Evolutionary conservation across 768 basidiomycete genomes (phyloP).

Genomic region (Trametes cingulata): DNA sequence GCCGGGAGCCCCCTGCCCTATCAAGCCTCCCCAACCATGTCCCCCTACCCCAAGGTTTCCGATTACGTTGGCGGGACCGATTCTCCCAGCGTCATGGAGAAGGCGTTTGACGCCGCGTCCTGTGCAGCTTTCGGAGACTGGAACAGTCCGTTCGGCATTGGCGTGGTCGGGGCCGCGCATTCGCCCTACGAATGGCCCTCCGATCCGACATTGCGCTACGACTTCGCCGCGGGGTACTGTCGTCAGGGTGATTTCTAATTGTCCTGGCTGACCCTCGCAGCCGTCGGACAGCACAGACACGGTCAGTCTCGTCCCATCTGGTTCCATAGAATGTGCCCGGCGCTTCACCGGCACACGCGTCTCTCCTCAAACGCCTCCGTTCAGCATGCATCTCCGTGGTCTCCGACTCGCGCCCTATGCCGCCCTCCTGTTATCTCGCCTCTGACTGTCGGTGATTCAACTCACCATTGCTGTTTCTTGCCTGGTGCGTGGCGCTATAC

Average conservation of each 20-base stretch:
- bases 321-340: constrained; percentile 13
- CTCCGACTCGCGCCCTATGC: neutral
- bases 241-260: constrained; percentile 26
- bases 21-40: constrained; percentile 17
- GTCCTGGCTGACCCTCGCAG: neutral
- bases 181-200: constrained; percentile 5
- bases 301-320: constrained; percentile 11
- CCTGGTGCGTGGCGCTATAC: neutral
- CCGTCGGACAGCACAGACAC: neutral
- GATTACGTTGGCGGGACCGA: constrained; percentile 21
- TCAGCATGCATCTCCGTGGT: neutral
- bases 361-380: neutral
- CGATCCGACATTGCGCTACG: constrained; percentile 8
- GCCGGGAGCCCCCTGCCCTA: constrained; percentile 24
- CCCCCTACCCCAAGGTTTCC: constrained; percentile 1
- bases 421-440: neutral
- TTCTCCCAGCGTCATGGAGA: constrained; percentile 23
- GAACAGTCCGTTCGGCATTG: constrained; percentile 7
- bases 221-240: constrained; percentile 17
- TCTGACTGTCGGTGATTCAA: neutral
- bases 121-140: constrained; percentile 20
- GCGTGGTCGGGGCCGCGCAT: constrained; percentile 5
- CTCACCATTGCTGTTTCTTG: neutral
- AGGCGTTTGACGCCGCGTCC: constrained; percentile 31
- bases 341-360: constrained; percentile 3